Base-by-base conservation (phyloP, 768 basidiomycete genomes). In the Hygrophoropsis aurantiaca region DNA sequence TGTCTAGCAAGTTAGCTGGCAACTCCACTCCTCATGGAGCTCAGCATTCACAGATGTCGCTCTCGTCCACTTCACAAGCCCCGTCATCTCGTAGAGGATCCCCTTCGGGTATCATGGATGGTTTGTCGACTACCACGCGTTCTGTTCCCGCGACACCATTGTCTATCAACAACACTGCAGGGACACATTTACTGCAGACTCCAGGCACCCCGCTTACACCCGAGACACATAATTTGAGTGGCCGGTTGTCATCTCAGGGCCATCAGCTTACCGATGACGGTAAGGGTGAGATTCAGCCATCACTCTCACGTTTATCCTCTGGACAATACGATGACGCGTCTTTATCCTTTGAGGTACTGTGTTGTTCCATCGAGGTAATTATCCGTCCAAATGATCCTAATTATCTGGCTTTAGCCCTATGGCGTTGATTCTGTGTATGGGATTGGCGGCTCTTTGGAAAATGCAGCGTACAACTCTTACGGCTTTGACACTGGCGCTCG, bases 111-210 rank as follows among this genome's bases (percentile, higher is more conserved):
- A 61, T 81, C 15, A 66, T 85, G 18, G 87, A 90, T 44, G 73
- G 70, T 43, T 64, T 87, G 44, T 77, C 77, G 27, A 69, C 73
- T 27, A 74, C 82, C 25, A 80, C 86, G 25, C 85, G 89, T 47
- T 92, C 90, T 33, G 90, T 92, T 18, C 90, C 90, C 40, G 88
- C 87, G 2, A 91, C 90, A 3, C 90, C 90, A 18, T 65, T 90
- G 6, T 69, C 70, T 8, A 66, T 84, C n/a, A 55, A 80, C 11
- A 75, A 72, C 36, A 73, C 73, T 34, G 58, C 53, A n/a, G 66
- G 67, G 4, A 57, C 70, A 10, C 76, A 78, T 60, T 64, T 86
- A 36, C 58, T 82, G 52, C 87, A 86, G 69, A 77, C 82, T 4
- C 84, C 86, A 6, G 74, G 74, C 9, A 78, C 77, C 11, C 87